A percentile compares a stretch with the other conserved stretches of the same genome.
Conservation (phyloP, 257 asterid genomes). For the Jaltomata sinuosa region DNA sequence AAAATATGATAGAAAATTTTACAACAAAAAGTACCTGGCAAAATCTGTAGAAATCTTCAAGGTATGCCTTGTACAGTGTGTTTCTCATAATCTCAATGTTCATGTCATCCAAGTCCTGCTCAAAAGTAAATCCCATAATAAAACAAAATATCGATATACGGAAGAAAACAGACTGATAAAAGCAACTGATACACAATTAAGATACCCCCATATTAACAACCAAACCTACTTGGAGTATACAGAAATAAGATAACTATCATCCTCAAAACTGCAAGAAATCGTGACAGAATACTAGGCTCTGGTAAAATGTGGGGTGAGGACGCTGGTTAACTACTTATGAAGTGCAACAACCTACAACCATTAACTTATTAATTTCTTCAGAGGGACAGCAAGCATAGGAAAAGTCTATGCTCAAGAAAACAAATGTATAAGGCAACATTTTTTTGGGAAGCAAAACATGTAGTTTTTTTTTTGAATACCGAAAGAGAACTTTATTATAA, state of each 20-base stretch:
- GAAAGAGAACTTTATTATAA: too few species aligned
- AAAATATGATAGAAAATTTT: slow-evolving; percentile 2
- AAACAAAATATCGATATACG: neutral
- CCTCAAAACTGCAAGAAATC: neutral
- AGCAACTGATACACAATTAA: neutral
- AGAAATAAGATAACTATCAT: neutral
- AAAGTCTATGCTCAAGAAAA: neutral
- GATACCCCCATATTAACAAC: neutral
- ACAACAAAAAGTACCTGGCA: slow-evolving; percentile 49
- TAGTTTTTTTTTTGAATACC: too few species aligned
- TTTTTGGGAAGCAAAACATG: neutral
- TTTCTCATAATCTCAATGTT: slow-evolving; percentile 95
- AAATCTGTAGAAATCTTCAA: slow-evolving; percentile 80
- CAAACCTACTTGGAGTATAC: neutral
- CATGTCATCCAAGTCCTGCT: slow-evolving; percentile 93
- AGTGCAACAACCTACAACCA: neutral
- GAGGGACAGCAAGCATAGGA: neutral
- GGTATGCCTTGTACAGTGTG: slow-evolving; percentile 91
- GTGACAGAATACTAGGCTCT: neutral
- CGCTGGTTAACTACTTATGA: neutral
- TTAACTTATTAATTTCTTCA: neutral
- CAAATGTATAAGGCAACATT: neutral
- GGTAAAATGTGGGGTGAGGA: neutral
- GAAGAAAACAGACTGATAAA: neutral
- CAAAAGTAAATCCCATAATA: neutral